Base-by-base conservation (phyloP, 768 basidiomycete species). In the Calocybe gangraenosa region DNA sequence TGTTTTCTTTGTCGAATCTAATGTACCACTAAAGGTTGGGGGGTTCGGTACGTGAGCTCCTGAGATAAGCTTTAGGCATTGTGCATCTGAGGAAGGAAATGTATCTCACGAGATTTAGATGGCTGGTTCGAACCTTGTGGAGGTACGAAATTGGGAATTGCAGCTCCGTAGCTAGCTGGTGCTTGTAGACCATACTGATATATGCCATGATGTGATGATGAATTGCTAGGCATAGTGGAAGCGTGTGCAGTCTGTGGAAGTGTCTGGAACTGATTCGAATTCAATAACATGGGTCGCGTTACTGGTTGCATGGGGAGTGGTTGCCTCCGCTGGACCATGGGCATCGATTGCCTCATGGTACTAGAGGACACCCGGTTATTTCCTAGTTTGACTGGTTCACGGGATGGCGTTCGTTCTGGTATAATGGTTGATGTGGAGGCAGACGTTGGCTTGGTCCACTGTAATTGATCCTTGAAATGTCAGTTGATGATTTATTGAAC, bases 241-340 rank as follows among this genome's bases (percentile, higher is more conserved):
- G n/a, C 9, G 2, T 17, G 18, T 7, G 20, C 37, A 14, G 18
- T 7, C 9, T 11, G 32, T 21, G 41, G 20, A 19, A 20, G 35
- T 19, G 35, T 6, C 23, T 31, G 23, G 23, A n/a, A n/a, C n/a
- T 41, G 50, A 36, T 37, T 11, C 14, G 21, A 19, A 9, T 21
- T 15, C 21, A 30, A n/a, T n/a, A n/a, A 17, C 6, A 37, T n/a
- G 1, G 20, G 44, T 15, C 20, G n/a, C 19, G 34, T 30, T 7
- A 53, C 48, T 6, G 48, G 52, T 35, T 47, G 48, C 52, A 53
- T 53, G 14, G 32, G 14, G 20, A 53, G 38, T 21, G 49, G 32
- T 25, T 44, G 52, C n/a, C 46, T 45, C 23, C 23, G 15, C 19
- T 36, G 42, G n/a, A 36, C 37, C 10, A 36, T 40, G 17, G 44